Evolutionary conservation across 1,139 yeast species (phyloP).

Genomic region (Pichia sp.): DNA sequence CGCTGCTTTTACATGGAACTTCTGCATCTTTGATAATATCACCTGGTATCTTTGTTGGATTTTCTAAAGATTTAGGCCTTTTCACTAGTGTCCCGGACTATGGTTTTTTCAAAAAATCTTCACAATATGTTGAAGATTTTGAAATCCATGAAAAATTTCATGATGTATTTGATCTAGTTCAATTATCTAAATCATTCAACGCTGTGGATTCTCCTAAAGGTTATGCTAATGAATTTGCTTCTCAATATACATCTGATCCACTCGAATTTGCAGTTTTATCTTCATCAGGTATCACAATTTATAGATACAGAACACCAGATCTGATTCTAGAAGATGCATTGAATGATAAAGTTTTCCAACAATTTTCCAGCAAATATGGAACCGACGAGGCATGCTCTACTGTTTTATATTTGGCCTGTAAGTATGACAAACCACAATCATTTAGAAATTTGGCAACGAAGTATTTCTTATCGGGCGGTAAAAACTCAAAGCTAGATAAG

Average conservation of each 20-base stretch:
- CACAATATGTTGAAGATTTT: constrained; percentile 72
- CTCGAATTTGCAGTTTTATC: constrained; percentile 77
- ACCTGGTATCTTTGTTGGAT: constrained; percentile 71
- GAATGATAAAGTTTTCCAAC: constrained; percentile 42
- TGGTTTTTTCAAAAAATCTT: constrained; percentile 67
- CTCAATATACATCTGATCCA: constrained; percentile 63
- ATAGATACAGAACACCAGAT: constrained; percentile 73
- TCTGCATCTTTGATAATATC: constrained; percentile 52
- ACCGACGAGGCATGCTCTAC: constrained; percentile 79
- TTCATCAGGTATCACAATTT: constrained; percentile 66
- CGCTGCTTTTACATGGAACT: constrained; percentile 37
- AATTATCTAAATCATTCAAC: constrained; percentile 61
- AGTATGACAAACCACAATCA: constrained; percentile 53
- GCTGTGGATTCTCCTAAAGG: constrained; percentile 73
- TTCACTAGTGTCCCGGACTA: constrained; percentile 80
- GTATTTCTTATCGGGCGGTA: constrained; percentile 48
- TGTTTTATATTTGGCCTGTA: constrained; percentile 75
- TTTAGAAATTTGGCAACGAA: constrained; percentile 44
- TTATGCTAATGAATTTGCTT: constrained; percentile 74
- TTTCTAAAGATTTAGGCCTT: constrained; percentile 35
- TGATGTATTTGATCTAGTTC: constrained; percentile 68
- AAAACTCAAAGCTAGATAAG: constrained; percentile 42
- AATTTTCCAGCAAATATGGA: constrained; percentile 51
- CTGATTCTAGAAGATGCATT: constrained; percentile 62
- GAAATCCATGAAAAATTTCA: constrained; percentile 55